These are phyloP conservation scores for Helminthosporium solani DNA, from an alignment of 2,329 filamentous ascomycete species.

Conservation along the genomic window DNA sequence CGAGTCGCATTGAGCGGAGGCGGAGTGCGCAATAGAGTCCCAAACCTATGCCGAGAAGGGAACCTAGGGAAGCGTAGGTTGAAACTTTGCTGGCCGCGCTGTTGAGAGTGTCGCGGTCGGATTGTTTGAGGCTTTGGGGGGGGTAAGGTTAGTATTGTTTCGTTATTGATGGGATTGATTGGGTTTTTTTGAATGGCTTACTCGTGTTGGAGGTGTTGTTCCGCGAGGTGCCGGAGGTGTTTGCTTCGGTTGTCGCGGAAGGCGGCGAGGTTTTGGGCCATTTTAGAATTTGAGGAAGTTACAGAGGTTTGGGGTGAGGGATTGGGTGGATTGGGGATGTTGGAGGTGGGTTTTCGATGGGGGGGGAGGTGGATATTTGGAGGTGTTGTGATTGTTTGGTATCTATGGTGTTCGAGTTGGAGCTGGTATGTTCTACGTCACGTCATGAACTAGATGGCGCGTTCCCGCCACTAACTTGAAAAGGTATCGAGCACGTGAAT, in stretches of 20 bases:
- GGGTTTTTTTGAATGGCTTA: slow-evolving; percentile 13
- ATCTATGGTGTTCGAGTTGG: background rate
- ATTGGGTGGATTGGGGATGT: background rate
- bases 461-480: slow-evolving; percentile 1
- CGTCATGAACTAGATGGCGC: slow-evolving; percentile 8
- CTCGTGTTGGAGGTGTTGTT: slow-evolving; percentile 39
- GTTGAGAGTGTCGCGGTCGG: slow-evolving; percentile 60
- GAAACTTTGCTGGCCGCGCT: slow-evolving; percentile 58
- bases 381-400: background rate
- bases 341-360: background rate
- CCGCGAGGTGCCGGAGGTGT: slow-evolving; percentile 32
- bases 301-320: background rate
- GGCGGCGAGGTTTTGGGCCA: slow-evolving; percentile 35
- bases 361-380: background rate
- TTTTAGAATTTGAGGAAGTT: slow-evolving; percentile 3
- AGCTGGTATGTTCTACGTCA: slow-evolving; percentile 6
- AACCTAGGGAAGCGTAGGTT: slow-evolving; percentile 59
- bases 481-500: background rate
- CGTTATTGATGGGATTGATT: too few relatives aligned
- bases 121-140: slow-evolving; percentile 49
- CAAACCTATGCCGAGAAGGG: slow-evolving; percentile 60
- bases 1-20: slow-evolving; percentile 55
- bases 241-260: slow-evolving; percentile 30
- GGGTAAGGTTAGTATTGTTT: slow-evolving; percentile 12
- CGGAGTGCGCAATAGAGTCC: slow-evolving; percentile 57